Evolutionary conservation across 805 yeast species (phyloP).

Genomic region (Wickerhamiella azyma): DNA sequence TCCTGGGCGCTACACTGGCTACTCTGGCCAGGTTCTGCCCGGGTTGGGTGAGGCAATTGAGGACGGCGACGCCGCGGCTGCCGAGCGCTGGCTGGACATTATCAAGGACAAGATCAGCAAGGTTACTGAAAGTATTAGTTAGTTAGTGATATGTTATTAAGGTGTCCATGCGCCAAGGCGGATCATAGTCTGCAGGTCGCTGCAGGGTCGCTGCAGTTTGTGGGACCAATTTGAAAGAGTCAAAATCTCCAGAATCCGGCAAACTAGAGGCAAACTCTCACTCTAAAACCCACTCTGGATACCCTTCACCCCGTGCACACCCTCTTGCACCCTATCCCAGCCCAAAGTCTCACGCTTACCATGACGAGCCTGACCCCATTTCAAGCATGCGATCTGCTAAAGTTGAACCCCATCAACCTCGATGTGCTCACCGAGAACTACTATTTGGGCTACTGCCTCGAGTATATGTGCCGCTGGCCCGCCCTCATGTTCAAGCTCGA

Average conservation of each 20-base stretch:
- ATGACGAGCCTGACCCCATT: constrained; percentile 89
- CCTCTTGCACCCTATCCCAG: no score
- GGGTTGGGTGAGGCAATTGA: constrained; percentile 43
- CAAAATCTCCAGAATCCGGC: no score
- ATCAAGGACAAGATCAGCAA: constrained; percentile 15
- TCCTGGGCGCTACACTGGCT: constrained; percentile 47
- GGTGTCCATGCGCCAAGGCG: no score
- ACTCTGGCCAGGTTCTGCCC: constrained; percentile 45
- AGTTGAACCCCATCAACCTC: constrained; percentile 59
- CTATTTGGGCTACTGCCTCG: constrained; percentile 67
- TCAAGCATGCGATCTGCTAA: constrained; percentile 70
- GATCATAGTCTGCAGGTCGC: not conserved
- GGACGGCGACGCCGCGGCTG: constrained; percentile 29
- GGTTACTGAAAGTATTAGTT: constrained; percentile 9
- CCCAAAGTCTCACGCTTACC: not conserved
- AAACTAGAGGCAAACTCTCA: no score
- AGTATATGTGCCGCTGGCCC: constrained; percentile 80
- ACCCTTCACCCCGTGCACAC: no score
- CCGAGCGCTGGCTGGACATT: constrained; percentile 30
- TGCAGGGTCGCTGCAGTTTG: not conserved
- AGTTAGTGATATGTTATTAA: no score
- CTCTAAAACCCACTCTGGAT: no score
- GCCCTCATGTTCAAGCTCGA: constrained; percentile 59
- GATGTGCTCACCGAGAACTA: constrained; percentile 90
- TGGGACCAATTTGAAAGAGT: not conserved